Evolutionary conservation across 2,329 filamentous ascomycete genomes (phyloP).

Genomic region (Aspergillus sp.): DNA sequence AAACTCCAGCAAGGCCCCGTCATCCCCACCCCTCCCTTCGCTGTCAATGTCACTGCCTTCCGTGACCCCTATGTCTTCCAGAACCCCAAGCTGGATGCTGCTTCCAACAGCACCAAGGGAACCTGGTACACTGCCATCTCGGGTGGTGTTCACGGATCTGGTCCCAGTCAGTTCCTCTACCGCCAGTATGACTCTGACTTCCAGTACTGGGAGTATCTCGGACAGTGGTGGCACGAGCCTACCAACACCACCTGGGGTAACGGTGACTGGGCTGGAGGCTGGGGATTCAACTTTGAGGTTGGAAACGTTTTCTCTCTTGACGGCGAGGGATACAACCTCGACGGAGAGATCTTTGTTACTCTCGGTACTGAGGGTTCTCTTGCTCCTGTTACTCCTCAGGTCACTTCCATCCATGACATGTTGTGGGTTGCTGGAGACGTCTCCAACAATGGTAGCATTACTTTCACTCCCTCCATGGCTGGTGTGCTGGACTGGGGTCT

Average conservation of each 20-base stretch:
- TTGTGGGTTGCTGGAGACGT: constrained; percentile 11
- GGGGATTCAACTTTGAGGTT: constrained; percentile 16
- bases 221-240: constrained; percentile 14
- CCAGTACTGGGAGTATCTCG: constrained; percentile 15
- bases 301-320: constrained; percentile 11
- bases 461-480: constrained; percentile 13
- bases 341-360: constrained; percentile 12
- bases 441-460: constrained; percentile 2
- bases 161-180: constrained; percentile 13
- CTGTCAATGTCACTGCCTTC: constrained; percentile 13
- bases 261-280: constrained; percentile 14
- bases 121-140: constrained; percentile 17
- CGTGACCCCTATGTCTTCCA: constrained; percentile 16
- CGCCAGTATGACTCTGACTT: constrained; percentile 11
- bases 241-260: constrained; percentile 14
- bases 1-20: constrained; percentile 44
- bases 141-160: constrained; percentile 11
- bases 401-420: constrained; percentile 14
- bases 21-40: constrained; percentile 24
- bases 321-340: constrained; percentile 9
- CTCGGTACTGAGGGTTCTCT: constrained; percentile 12
- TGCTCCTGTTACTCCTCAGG: constrained; percentile 4
- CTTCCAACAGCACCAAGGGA: constrained; percentile 3
- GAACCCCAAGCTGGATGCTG: constrained; percentile 6
- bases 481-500: constrained; percentile 15